These are phyloP conservation scores for Spathaspora girioi DNA, from an alignment of 805 yeast species.

Conservation along the genomic window DNA sequence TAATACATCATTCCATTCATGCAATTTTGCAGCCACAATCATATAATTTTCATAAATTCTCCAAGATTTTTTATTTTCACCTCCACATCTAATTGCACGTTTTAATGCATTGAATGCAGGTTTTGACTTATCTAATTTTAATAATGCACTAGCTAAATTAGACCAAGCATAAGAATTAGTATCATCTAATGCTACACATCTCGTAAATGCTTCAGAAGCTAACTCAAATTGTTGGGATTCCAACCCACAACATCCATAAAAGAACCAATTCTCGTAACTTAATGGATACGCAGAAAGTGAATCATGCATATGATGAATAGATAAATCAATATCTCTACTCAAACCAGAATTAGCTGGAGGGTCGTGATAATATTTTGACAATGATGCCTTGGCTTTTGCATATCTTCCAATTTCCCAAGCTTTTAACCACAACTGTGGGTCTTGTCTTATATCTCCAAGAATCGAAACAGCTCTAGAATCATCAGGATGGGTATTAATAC, in stretches of 20 bases:
- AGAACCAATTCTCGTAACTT: slow-evolving; percentile 79
- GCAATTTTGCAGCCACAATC: slow-evolving; percentile 72
- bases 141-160: slow-evolving; percentile 77
- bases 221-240: slow-evolving; percentile 66
- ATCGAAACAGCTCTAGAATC: slow-evolving; percentile 84
- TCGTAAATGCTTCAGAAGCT: slow-evolving; percentile 88
- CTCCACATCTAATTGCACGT: slow-evolving; percentile 69
- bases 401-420: slow-evolving; percentile 87
- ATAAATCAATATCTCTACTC: slow-evolving; percentile 46
- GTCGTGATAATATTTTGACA: slow-evolving; percentile 66
- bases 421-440: slow-evolving; percentile 72
- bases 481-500: slow-evolving; percentile 55
- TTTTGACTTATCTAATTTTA: slow-evolving; percentile 57
- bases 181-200: slow-evolving; percentile 85
- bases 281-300: slow-evolving; percentile 72
- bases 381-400: slow-evolving; percentile 79
- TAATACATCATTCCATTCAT: slow-evolving; percentile 88
- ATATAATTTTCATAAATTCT: slow-evolving; percentile 86
- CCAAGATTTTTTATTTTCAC: slow-evolving; percentile 72
- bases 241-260: slow-evolving; percentile 87
- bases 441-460: slow-evolving; percentile 78
- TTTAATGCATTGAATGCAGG: slow-evolving; percentile 86
- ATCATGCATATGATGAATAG: slow-evolving; percentile 69
- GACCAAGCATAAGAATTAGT: slow-evolving; percentile 85
- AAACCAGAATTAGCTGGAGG: slow-evolving; percentile 59